phyloP scores from a whole-genome alignment of 2,329 filamentous ascomycete genomes.

The Blastomyces gilchristii region DNA sequence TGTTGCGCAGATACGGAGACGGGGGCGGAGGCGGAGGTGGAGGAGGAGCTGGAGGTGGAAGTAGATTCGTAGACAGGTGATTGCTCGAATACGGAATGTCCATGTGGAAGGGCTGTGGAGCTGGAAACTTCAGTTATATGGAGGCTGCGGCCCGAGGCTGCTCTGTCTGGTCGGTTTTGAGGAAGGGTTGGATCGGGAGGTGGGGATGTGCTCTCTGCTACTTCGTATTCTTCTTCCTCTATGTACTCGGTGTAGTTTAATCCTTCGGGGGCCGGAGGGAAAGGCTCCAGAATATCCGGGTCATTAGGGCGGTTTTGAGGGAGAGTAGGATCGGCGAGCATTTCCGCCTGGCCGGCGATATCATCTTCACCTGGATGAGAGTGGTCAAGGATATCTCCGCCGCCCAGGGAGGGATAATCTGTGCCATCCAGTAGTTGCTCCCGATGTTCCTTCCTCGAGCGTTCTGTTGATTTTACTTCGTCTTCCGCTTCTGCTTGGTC shows the following conservation, averaged over 20 bases:
- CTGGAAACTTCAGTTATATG: constrained; percentile 11
- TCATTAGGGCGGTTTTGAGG: constrained; percentile 16
- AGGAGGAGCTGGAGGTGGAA: constrained; percentile 12
- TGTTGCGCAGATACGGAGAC: constrained; percentile 9
- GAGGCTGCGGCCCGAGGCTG: constrained; percentile 18
- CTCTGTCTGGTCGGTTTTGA: constrained; percentile 36
- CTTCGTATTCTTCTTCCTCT: constrained; percentile 4
- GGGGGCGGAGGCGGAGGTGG: constrained; percentile 10
- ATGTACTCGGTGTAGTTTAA: constrained; percentile 2
- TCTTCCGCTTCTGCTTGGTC: not conserved
- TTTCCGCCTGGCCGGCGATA: not conserved
- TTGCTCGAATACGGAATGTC: constrained; percentile 8
- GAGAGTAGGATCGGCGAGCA: constrained; percentile 12
- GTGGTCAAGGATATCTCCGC: not conserved
- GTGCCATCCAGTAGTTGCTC: constrained; percentile 35
- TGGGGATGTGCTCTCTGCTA: constrained; percentile 1
- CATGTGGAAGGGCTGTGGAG: constrained; percentile 8
- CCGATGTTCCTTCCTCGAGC: constrained; percentile 30
- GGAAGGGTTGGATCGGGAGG: constrained; percentile 37
- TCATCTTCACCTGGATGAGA: constrained; percentile 16
- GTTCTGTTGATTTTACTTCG: constrained; percentile 18
- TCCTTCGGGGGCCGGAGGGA: constrained; percentile 12
- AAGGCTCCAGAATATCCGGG: constrained; percentile 8
- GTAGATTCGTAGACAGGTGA: constrained; percentile 15
- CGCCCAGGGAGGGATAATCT: constrained; percentile 30